Evolutionary conservation across 768 basidiomycete species (phyloP).

Genomic region (Amanita molliuscula): DNA sequence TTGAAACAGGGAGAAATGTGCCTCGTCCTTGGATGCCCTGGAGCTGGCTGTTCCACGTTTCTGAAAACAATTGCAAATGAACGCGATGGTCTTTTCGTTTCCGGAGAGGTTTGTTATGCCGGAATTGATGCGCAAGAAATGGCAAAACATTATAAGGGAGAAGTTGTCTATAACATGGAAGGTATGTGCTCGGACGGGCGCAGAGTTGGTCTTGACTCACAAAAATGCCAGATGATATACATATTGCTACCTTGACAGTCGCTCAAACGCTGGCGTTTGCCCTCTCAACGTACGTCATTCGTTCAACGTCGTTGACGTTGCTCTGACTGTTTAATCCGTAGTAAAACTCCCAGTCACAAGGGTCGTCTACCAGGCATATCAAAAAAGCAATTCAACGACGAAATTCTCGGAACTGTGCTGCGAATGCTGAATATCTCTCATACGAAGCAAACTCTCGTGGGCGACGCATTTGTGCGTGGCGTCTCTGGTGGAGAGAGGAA

Average conservation of each 20-base stretch:
- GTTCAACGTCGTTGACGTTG: neutral
- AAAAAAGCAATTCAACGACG: slow-evolving; percentile 42
- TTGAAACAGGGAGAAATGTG: slow-evolving; percentile 82
- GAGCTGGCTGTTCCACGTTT: slow-evolving; percentile 81
- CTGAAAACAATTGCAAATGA: slow-evolving; percentile 77
- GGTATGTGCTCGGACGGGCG: slow-evolving; percentile 26
- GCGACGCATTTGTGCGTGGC: slow-evolving; percentile 78
- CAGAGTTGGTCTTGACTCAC: slow-evolving; percentile 21
- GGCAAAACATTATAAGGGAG: slow-evolving; percentile 66
- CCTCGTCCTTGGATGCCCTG: slow-evolving; percentile 74
- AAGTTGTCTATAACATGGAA: slow-evolving; percentile 72
- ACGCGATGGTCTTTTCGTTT: slow-evolving; percentile 53
- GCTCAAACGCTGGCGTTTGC: slow-evolving; percentile 71
- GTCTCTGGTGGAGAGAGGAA: slow-evolving; percentile 78
- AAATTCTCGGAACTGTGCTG: slow-evolving; percentile 53
- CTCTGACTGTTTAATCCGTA: slow-evolving; percentile 22
- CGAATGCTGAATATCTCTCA: slow-evolving; percentile 80
- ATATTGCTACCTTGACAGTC: slow-evolving; percentile 76
- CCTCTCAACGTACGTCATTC: slow-evolving; percentile 38
- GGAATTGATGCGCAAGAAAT: slow-evolving; percentile 73
- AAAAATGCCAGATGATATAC: slow-evolving; percentile 56
- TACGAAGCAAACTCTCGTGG: slow-evolving; percentile 70
- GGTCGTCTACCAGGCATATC: slow-evolving; percentile 62
- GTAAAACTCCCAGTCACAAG: slow-evolving; percentile 63
- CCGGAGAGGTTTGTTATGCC: slow-evolving; percentile 70